phyloP scores from a whole-genome alignment of 495 filamentous ascomycete species.

The Xylaria grammica region DNA sequence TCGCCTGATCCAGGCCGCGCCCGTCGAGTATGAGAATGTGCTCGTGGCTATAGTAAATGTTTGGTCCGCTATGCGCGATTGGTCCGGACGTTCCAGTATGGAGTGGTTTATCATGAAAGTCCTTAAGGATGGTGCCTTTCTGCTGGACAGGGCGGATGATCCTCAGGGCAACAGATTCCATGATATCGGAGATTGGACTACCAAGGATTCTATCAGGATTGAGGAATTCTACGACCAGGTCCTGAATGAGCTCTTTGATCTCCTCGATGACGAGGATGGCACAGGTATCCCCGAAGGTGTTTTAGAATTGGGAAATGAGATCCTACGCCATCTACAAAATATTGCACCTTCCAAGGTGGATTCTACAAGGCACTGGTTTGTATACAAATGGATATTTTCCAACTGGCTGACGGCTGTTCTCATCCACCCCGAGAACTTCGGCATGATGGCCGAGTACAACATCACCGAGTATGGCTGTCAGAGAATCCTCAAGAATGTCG shows the following conservation, averaged over 20 bases:
- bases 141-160: conserved; percentile 80
- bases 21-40: conserved; percentile 62
- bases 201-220: conserved; percentile 75
- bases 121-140: conserved; percentile 87
- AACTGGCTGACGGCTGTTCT: conserved; percentile 83
- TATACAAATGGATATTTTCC: conserved; percentile 90
- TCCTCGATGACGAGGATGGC: conserved; percentile 78
- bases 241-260: conserved; percentile 79
- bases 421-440: conserved; percentile 87
- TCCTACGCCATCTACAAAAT: conserved; percentile 75
- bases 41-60: conserved; percentile 75
- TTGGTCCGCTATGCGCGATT: conserved; percentile 84
- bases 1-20: conserved; percentile 66
- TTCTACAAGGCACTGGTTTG: conserved; percentile 76
- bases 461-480: conserved; percentile 88
- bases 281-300: conserved; percentile 86
- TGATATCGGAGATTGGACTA: conserved; percentile 65
- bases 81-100: conserved; percentile 86
- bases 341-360: conserved; percentile 61
- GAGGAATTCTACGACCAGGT: conserved; percentile 91
- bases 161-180: conserved; percentile 64
- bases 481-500: conserved; percentile 84
- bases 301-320: conserved; percentile 79
- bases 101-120: conserved; percentile 94
- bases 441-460: conserved; percentile 88